A percentile compares a stretch with the other conserved stretches of the same genome.
phyloP scores from a whole-genome alignment of 768 basidiomycete species.

The Obba rivulosa region DNA sequence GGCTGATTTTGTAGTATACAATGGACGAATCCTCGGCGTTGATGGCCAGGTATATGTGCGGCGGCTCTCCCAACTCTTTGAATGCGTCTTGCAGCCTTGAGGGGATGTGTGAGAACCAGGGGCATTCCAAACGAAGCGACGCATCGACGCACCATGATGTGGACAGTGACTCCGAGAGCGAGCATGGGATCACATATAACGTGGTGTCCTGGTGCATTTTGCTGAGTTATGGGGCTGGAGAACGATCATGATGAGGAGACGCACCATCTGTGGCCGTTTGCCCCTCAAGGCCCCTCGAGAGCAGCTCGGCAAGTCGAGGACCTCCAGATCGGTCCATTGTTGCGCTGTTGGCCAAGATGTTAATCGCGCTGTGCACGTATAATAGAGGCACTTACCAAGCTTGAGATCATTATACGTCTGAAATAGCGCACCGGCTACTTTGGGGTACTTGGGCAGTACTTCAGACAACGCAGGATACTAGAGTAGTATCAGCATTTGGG shows the following conservation, averaged over 20 bases:
- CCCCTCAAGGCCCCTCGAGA: conserved; percentile 57
- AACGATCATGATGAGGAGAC: conserved; percentile 4
- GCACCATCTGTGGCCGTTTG: conserved; percentile 46
- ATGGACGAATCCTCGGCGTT: conserved; percentile 75
- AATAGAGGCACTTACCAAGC: conserved; percentile 37
- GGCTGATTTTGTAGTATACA: conserved; percentile 79
- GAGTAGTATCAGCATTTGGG: background rate
- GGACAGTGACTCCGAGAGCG: conserved; percentile 59
- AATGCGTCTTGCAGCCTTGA: conserved; percentile 33
- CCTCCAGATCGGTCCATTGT: conserved; percentile 60
- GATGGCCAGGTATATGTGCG: conserved; percentile 62
- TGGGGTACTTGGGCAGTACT: conserved; percentile 57
- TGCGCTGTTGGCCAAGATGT: conserved; percentile 42
- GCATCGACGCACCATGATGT: conserved; percentile 43
- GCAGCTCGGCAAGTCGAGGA: conserved; percentile 54
- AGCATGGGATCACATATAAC: conserved; percentile 60
- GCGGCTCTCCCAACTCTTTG: conserved; percentile 37
- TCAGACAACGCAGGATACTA: conserved; percentile 45
- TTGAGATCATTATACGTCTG: conserved; percentile 74
- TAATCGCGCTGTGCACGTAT: background rate
- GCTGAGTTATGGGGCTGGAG: background rate
- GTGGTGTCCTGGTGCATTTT: conserved; percentile 32
- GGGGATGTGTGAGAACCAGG: background rate
- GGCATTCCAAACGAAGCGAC: background rate
- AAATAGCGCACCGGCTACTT: conserved; percentile 53